Conservation (phyloP, 2,329 filamentous ascomycete species). For the Ustilaginoidea virens region DNA sequence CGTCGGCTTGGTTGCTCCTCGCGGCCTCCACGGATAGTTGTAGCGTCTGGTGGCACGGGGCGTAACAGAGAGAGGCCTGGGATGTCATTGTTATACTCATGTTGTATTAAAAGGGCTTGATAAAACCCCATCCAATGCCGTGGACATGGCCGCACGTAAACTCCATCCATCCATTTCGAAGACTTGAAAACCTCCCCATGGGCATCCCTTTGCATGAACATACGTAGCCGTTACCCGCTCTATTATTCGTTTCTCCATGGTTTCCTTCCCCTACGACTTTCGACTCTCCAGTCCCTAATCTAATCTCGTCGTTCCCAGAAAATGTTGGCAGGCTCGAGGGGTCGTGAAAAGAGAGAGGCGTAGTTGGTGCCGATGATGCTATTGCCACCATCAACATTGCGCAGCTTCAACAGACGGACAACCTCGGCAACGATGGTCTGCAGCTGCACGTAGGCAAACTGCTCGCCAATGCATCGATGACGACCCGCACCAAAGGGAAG, state of each 20-base stretch:
- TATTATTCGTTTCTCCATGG: slow-evolving; percentile 1
- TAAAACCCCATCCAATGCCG: too few relatives aligned
- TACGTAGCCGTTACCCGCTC: too few relatives aligned
- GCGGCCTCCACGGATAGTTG: too few relatives aligned
- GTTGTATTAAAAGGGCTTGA: too few relatives aligned
- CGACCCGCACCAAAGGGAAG: slow-evolving; percentile 87
- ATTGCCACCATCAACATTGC: slow-evolving; percentile 55
- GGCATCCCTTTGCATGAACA: too few relatives aligned
- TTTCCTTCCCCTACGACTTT: neutral
- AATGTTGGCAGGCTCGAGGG: slow-evolving; percentile 54
- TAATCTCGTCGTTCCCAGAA: slow-evolving; percentile 57
- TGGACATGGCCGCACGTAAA: too few relatives aligned
- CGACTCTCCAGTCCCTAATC: neutral
- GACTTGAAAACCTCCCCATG: too few relatives aligned
- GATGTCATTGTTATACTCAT: too few relatives aligned
- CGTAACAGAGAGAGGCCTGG: too few relatives aligned
- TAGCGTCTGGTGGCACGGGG: too few relatives aligned
- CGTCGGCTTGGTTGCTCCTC: too few relatives aligned
- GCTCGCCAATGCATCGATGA: slow-evolving; percentile 91
- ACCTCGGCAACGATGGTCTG: slow-evolving; percentile 68
- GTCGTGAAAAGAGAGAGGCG: slow-evolving; percentile 57
- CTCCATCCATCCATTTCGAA: too few relatives aligned
- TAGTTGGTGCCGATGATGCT: slow-evolving; percentile 56
- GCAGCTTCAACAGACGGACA: slow-evolving; percentile 67
- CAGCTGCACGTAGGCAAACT: slow-evolving; percentile 87